Evolutionary conservation across 192 early-diverging fungal genomes (phyloP).

Genomic region (Coemansia sp.): DNA sequence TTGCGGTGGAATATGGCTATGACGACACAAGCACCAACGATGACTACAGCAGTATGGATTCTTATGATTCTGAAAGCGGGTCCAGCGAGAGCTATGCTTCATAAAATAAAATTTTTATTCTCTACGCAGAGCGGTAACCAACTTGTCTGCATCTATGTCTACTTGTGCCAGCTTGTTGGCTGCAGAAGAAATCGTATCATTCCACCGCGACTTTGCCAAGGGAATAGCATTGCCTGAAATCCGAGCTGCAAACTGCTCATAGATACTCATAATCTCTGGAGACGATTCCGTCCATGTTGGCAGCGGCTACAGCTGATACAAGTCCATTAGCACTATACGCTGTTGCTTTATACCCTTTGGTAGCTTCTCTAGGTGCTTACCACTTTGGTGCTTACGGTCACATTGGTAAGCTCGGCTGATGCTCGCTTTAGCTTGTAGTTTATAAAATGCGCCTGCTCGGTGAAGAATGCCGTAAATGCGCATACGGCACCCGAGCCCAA

Average conservation of each 20-base stretch:
- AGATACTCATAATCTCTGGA: constrained; percentile 24
- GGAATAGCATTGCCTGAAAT: constrained; percentile 36
- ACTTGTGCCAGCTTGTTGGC: constrained; percentile 14
- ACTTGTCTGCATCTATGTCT: constrained; percentile 19
- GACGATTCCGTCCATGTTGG: constrained; percentile 20
- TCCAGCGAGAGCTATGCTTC: neutral
- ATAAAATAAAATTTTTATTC: neutral
- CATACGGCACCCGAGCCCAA: constrained; percentile 39
- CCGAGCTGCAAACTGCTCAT: constrained; percentile 23
- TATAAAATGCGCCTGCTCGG: constrained; percentile 28
- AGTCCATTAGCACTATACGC: neutral
- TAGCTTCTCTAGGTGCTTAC: constrained; percentile 13
- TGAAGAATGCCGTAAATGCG: constrained; percentile 35
- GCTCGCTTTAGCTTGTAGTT: constrained; percentile 35
- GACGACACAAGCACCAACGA: neutral
- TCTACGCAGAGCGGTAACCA: constrained; percentile 11
- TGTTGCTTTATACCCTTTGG: no score
- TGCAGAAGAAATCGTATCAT: constrained; percentile 12
- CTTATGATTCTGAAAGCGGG: neutral
- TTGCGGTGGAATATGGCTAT: neutral
- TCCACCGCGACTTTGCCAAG: constrained; percentile 46
- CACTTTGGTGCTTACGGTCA: constrained; percentile 9
- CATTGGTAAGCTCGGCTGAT: constrained; percentile 22
- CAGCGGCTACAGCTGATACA: constrained; percentile 4
- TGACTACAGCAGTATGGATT: neutral